Percentiles rank a stretch among this genome's conserved stretches.
Conservation (phyloP, 78 protist genomes). For the Dictyostelium firmibasis region DNA sequence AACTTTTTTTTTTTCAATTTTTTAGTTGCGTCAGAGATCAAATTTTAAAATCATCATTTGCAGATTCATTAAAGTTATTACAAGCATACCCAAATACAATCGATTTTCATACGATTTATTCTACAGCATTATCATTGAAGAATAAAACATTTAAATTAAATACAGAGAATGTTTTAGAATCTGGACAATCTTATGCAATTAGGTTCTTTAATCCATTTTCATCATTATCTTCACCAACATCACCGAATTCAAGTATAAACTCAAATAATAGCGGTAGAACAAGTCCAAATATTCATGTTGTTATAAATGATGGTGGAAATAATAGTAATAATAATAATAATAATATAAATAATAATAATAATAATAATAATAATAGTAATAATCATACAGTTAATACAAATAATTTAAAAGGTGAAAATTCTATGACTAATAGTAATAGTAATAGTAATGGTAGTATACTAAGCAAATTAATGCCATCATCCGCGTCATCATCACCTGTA, state of each 20-base stretch:
- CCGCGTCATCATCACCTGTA: constrained; percentile 1
- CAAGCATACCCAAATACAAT: constrained; percentile 73
- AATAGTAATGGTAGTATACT: background rate
- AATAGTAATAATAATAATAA: background rate
- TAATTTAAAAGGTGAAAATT: background rate
- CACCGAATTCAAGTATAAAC: background rate
- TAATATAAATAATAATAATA: background rate
- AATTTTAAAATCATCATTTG: constrained; percentile 62
- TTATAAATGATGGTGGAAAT: background rate
- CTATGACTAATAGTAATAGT: background rate
- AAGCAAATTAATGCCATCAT: background rate
- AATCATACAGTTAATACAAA: background rate
- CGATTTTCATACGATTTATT: constrained; percentile 70
- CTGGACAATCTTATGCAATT: constrained; percentile 71
- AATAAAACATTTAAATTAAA: constrained; percentile 59
- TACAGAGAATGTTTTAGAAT: constrained; percentile 53
- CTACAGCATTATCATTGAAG: constrained; percentile 58
- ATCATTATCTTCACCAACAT: background rate
- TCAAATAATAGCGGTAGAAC: background rate
- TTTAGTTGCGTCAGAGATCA: constrained; percentile 76
- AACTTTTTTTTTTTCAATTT: background rate
- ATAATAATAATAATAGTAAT: background rate
- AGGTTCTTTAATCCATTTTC: constrained; percentile 53
- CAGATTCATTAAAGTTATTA: constrained; percentile 66
- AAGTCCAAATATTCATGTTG: background rate